These are phyloP conservation scores for Polyporus tsugae DNA, from an alignment of 1,284 basidiomycete genomes.

Conservation along the genomic window DNA sequence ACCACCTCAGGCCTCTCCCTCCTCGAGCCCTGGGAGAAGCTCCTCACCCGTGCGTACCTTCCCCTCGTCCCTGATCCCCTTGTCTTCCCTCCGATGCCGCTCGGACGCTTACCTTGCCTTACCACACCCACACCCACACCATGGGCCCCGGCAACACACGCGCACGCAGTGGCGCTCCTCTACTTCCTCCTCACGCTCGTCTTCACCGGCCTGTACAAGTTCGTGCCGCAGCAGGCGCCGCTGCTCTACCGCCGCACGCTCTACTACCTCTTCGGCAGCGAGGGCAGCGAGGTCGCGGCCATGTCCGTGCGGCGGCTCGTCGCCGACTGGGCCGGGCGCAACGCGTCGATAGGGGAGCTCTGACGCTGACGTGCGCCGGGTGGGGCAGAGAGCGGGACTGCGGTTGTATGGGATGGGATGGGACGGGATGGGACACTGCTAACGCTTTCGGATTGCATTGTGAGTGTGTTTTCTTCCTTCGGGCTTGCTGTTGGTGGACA, in stretches of 20 bases:
- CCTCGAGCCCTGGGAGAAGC: conserved; percentile 68
- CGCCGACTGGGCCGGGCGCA: conserved; percentile 23
- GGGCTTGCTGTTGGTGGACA: background rate
- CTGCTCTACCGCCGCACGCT: conserved; percentile 43
- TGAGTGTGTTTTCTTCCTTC: background rate
- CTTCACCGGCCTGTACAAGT: conserved; percentile 43
- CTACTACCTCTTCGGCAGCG: conserved; percentile 49
- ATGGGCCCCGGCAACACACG: background rate
- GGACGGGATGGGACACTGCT: background rate
- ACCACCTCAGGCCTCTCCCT: conserved; percentile 60
- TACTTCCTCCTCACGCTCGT: conserved; percentile 43
- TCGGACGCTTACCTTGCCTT: background rate
- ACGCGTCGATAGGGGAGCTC: conserved; percentile 15
- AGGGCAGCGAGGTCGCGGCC: conserved; percentile 27
- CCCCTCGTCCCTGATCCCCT: background rate
- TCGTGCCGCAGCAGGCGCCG: conserved; percentile 46
- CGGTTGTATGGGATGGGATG: background rate
- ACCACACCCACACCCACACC: background rate
- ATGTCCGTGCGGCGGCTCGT: conserved; percentile 19
- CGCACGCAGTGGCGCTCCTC: conserved; percentile 42
- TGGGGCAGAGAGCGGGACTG: background rate
- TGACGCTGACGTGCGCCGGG: background rate
- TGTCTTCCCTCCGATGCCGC: conserved; percentile 1
- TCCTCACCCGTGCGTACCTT: conserved; percentile 55
- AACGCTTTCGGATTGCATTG: conserved; percentile 2